Base-by-base conservation (phyloP, 345 rosid genomes). In the Gossypium ekmanianum region DNA sequence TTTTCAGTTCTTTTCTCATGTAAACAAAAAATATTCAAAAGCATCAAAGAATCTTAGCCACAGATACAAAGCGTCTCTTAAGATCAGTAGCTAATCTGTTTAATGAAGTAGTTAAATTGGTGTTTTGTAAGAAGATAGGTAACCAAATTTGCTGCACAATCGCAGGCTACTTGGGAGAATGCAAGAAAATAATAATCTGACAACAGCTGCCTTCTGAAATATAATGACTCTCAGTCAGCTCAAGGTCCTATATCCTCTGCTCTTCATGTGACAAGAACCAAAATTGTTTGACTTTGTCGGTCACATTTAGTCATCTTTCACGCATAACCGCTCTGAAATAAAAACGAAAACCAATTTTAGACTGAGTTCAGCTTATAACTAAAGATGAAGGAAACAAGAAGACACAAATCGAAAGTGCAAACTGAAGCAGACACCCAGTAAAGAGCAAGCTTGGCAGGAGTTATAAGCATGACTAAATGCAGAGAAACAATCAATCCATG, bases 311-410 rank as follows among this genome's bases (percentile, higher is more conserved):
- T 51, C 55, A 9, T 62, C 45, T 62, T 62, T 62, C 67, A 62
- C 87, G 81, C 97, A 92, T 77, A 91, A 77, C 22, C 97, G 89
- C 85, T 94, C 97, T 92, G 91, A 61, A 82, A 50, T 27, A 65
- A 72, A 79, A 74, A 68, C 72, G 74, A 51, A 5, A 76, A 64
- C 24, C 61, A 65, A 52, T 12, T 11, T 71, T 34, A 71, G 76
- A 61, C 54, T 34, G 57, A 26, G 68, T 13, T 69, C 61, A 73
- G 67, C 50, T 50, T 69, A 50, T 27, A 27, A 27, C 24, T 4
- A 34, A 34, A 34, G 41, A 17, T 5, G 43, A 26, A 8, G 58
- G 41, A 58, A 47, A 68, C 8, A 51, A 39, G 41, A 65, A 59
- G 61, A 17, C 72, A 43, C n/a, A 18, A 9, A 71, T 27, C 29